phyloP scores from a whole-genome alignment of 345 rosid species.

The Heritiera littoralis region DNA sequence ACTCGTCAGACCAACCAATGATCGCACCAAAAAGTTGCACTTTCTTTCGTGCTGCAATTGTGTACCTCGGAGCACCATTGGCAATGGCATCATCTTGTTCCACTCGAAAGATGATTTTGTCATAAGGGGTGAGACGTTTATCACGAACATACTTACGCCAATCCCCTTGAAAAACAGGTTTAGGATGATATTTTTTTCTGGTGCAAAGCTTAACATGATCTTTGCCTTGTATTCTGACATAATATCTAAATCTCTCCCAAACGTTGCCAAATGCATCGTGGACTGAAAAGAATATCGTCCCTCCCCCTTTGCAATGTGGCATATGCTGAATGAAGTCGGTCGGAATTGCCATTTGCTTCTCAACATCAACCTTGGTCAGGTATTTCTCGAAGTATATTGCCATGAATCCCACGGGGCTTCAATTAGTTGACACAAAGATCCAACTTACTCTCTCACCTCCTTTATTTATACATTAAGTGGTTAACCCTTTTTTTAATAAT shows the following conservation, averaged over 20 bases:
- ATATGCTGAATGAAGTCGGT: background rate
- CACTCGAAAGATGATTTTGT: background rate
- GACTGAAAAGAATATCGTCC: background rate
- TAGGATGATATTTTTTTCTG: background rate
- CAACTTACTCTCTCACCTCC: too few relatives aligned
- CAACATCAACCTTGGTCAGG: background rate
- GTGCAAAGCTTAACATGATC: too few relatives aligned
- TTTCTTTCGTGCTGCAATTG: background rate
- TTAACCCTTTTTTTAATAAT: too few relatives aligned
- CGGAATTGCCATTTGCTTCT: slow-evolving; percentile 1
- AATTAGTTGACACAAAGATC: too few relatives aligned
- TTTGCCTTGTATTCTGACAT: background rate
- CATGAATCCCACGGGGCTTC: too few relatives aligned
- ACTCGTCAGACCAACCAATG: background rate
- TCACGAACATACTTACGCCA: background rate
- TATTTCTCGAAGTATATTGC: background rate
- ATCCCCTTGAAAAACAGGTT: background rate
- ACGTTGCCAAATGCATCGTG: background rate
- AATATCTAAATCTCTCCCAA: background rate
- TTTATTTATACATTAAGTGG: too few relatives aligned
- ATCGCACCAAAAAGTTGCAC: background rate
- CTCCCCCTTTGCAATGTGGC: background rate
- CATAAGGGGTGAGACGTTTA: background rate
- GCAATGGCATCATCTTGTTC: background rate
- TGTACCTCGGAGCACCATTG: background rate